Base-by-base conservation (phyloP, 2,329 filamentous ascomycete genomes). In the Neofusicoccum sp. region DNA sequence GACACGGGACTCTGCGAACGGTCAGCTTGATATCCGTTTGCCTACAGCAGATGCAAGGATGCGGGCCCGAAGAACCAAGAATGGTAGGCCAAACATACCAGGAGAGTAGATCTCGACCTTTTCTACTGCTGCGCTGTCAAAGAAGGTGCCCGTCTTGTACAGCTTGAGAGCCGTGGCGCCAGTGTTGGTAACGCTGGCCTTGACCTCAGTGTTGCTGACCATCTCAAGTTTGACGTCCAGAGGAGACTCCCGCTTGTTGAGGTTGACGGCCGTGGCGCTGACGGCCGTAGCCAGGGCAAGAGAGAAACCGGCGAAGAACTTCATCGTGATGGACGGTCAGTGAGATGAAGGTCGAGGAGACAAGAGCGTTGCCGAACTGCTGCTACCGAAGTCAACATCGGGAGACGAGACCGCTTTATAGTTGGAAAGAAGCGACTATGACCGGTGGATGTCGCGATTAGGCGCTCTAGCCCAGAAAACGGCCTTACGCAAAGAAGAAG, bases 121-220 rank as follows among this genome's bases (percentile, higher is more conserved):
- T 74, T 85, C 79, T 31, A 84, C 78, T 2, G 80, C 75, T 14
- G 76, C 69, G 38, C 76, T 74, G 65, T 84, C 82, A 51, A 85
- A 72, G 65, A 85, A 79, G 56, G 80, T 82, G 36, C 82, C 33
- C 28, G 78, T 76, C 73, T 79, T 83, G 63, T 85, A 73, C 20
- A 85, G 68, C 70, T 83, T 82, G 63, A 85, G 68, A 60, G 75
- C 75, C 49, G 71, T 74, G 49, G 74, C 73, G 44, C 82, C 82
- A 31, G 74, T 82, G 75, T 85, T 85, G 64, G 79, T 83, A 62
- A 85, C 75, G 44, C 74, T 71, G 33, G 82, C 80, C 73, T 82
- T 83, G 64, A 85, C 75, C 58, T 75, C 76, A 14, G 80, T 79
- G 72, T 84, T 84, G 61, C 78, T 79, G 24, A 77, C 68, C 65